Evolutionary conservation across 352 stramenopile species (phyloP), one percentile per base, ranked within the genome.

Genomic region (Saprolegnia parasitica): DNA sequence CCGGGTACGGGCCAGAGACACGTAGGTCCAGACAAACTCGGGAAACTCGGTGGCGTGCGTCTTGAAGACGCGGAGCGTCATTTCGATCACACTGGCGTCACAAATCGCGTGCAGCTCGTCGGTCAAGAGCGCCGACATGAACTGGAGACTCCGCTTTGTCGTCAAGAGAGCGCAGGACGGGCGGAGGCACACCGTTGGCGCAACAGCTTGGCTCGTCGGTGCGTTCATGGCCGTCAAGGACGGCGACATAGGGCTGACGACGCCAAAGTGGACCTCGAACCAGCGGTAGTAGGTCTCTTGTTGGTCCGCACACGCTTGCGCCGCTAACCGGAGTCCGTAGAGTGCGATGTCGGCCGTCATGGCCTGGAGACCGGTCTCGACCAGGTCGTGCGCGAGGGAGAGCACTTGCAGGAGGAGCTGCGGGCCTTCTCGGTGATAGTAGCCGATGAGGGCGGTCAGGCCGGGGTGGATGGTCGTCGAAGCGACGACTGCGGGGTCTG

Each of bases 1-100:
- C 18, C 29, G 23, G n/a, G 42, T 49, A 11, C 62, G 62, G 10
- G 62, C 62, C 8, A 58, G 35, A 21, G 47, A 47, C 21, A 68
- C 42, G 39, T 60, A 68, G 24, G 23, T 49, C 62, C 47, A 42
- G 32, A 68, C 62, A 60, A 68, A 60, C 23, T 68, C 62, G n/a
- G 62, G 62, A 47, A 63, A 42, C 39, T 26, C 39, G 40, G 4
- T 23, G 3, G 32, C 20, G 29, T 68, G 62, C 2, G 20, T 20
- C 24, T 68, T 68, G 46, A 68, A 5, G 5, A 61, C 62, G 11
- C 47, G 20, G 8, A 68, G 35, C 4, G 23, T 16, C 62, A 68
- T 35, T 15, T 68, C 62, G 8, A 68, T 11, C 16, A 15, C 15
- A 0, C 8, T 16, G 4, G 15, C 21, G 8, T 26, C 29, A 23